These are phyloP conservation scores for Gleditsia sinensis DNA, from an alignment of 306 rosid species.

Conservation along the genomic window DNA sequence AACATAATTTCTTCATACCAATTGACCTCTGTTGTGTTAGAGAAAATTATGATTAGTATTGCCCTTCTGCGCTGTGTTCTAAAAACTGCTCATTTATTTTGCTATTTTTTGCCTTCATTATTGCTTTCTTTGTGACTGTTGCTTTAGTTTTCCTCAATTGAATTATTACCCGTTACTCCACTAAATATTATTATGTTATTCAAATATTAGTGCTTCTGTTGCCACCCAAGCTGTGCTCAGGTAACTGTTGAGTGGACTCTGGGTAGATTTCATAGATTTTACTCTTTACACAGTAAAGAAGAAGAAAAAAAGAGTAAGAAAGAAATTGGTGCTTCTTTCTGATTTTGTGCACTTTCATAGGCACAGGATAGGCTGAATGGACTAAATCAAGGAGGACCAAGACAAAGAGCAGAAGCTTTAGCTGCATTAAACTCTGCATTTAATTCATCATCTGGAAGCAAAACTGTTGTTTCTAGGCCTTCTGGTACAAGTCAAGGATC, in stretches of 20 bases:
- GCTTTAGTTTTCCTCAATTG: neutral
- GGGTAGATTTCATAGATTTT: neutral
- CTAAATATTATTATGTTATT: neutral
- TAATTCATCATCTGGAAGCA: conserved; percentile 61
- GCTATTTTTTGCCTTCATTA: neutral
- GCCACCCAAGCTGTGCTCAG: neutral
- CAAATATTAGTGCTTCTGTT: neutral
- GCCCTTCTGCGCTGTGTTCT: neutral
- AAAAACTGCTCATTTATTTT: too few species aligned
- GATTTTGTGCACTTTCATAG: conserved; percentile 31
- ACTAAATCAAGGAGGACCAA: conserved; percentile 69
- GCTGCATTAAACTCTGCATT: conserved; percentile 93
- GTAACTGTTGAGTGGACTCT: neutral
- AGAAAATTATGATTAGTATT: neutral
- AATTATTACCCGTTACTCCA: neutral
- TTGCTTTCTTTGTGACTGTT: neutral
- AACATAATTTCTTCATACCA: too few species aligned
- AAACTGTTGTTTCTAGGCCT: conserved; percentile 48
- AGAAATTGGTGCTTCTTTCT: conserved; percentile 20
- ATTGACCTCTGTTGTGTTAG: too few species aligned
- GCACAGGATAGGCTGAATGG: conserved; percentile 75
- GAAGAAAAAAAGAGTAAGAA: neutral
- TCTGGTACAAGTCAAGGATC: conserved; percentile 72
- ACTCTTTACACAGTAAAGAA: neutral
- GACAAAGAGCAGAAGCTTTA: conserved; percentile 98